A percentile compares a stretch with the other conserved stretches of the same genome.
Conservation (phyloP, 2,329 filamentous ascomycete species). For the Furcasterigmium furcatum region DNA sequence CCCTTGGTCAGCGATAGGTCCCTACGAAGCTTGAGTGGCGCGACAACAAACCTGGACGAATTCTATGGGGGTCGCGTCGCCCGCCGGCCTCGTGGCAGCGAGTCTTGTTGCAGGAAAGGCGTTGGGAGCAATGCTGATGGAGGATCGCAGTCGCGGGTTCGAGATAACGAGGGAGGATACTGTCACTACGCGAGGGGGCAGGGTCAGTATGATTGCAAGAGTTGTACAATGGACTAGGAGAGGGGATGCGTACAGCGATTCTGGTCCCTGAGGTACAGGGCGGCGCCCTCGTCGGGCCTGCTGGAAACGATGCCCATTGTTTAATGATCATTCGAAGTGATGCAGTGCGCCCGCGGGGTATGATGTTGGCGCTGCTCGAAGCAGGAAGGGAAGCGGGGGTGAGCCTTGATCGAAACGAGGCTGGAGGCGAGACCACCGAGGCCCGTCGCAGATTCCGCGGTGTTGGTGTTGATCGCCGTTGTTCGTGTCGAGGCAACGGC, state of each 20-base stretch:
- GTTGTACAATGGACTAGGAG: conserved; percentile 11
- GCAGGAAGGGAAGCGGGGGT: not conserved
- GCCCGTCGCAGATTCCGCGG: not conserved
- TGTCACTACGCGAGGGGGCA: conserved; percentile 58
- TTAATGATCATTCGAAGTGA: conserved; percentile 20
- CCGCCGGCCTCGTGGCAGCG: conserved; percentile 65
- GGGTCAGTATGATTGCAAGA: conserved; percentile 11
- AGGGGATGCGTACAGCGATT: conserved; percentile 67
- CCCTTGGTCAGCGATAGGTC: not conserved
- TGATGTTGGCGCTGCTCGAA: too few species aligned
- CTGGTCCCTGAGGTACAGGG: conserved; percentile 87
- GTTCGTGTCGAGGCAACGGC: too few species aligned
- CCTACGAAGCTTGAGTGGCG: not conserved
- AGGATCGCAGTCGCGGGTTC: conserved; percentile 72
- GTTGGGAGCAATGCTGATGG: conserved; percentile 80
- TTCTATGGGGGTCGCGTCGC: conserved; percentile 77
- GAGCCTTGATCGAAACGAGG: too few species aligned
- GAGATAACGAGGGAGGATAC: conserved; percentile 81
- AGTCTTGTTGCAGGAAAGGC: conserved; percentile 81
- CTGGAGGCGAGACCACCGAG: too few species aligned
- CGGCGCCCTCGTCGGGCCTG: conserved; percentile 77
- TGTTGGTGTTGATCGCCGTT: too few species aligned
- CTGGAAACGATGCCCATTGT: conserved; percentile 92
- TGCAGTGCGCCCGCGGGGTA: conserved; percentile 3
- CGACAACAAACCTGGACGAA: conserved; percentile 75